Percentiles rank a stretch among this genome's conserved stretches.
Conservation (phyloP, 2,329 filamentous ascomycete species). For the Trichophyton benhamiae region DNA sequence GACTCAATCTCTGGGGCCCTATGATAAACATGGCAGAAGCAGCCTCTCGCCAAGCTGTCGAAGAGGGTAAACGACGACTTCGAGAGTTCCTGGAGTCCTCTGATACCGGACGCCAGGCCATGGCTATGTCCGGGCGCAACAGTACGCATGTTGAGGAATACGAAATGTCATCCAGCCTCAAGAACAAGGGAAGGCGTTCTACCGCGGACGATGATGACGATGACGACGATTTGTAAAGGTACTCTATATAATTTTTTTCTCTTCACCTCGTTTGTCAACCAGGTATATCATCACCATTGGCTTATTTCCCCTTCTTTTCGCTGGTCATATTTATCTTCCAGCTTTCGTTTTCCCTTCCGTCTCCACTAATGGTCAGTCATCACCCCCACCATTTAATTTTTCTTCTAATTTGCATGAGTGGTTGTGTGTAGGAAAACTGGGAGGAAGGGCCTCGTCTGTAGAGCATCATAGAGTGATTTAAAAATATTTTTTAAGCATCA, state of each 20-base stretch:
- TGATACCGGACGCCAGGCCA: slow-evolving; percentile 72
- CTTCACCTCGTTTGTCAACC: not conserved
- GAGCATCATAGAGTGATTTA: not conserved
- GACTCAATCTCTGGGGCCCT: slow-evolving; percentile 86
- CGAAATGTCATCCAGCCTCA: slow-evolving; percentile 40
- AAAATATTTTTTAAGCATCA: not conserved
- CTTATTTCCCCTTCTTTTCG: not conserved
- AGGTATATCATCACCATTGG: not conserved
- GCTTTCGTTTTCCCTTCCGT: not conserved
- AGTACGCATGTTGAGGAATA: slow-evolving; percentile 38
- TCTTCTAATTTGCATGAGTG: not conserved
- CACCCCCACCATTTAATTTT: slow-evolving; percentile 1
- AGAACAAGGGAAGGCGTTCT: not conserved
- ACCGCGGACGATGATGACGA: slow-evolving; percentile 10
- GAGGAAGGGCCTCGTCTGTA: not conserved
- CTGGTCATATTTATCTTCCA: not conserved
- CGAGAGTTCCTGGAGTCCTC: slow-evolving; percentile 79
- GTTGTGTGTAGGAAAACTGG: not conserved
- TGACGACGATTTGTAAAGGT: slow-evolving; percentile 9
- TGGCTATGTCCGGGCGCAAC: slow-evolving; percentile 53
- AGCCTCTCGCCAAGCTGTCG: slow-evolving; percentile 70
- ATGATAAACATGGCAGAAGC: slow-evolving; percentile 93
- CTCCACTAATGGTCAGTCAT: not conserved
- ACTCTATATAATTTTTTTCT: not conserved
- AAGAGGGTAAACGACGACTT: slow-evolving; percentile 83